Conservation (phyloP, 2,329 filamentous ascomycete species). For the Monosporascus sp. region DNA sequence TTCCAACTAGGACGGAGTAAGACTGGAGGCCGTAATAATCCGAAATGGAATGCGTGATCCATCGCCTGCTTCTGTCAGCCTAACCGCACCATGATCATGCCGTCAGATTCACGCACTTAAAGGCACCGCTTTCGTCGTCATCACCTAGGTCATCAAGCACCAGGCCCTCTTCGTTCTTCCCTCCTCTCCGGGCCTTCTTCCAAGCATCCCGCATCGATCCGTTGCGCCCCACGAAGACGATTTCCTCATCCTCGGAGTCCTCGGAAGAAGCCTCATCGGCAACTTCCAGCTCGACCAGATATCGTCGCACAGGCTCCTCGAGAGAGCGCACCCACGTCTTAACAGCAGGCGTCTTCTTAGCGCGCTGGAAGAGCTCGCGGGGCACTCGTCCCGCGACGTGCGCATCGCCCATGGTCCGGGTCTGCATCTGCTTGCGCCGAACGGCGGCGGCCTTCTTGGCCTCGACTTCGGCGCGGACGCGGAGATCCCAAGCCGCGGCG, state of each 20-base stretch:
- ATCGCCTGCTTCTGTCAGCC: conserved; percentile 53
- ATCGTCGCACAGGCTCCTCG: conserved; percentile 77
- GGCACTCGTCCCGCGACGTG: conserved; percentile 58
- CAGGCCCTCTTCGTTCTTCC: conserved; percentile 49
- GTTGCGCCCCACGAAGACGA: conserved; percentile 77
- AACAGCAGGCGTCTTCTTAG: conserved; percentile 76
- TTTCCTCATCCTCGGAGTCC: conserved; percentile 70
- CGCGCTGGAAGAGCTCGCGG: conserved; percentile 70
- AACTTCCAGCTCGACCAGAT: conserved; percentile 55
- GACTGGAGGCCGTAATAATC: conserved; percentile 87
- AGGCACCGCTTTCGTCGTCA: conserved; percentile 66
- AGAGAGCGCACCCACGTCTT: conserved; percentile 76
- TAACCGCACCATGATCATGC: conserved; percentile 1
- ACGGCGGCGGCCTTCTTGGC: conserved; percentile 36
- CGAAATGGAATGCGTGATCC: conserved; percentile 88
- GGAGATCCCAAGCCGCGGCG: conserved; percentile 46
- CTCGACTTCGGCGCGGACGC: conserved; percentile 42
- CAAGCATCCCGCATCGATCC: conserved; percentile 53
- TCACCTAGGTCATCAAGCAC: conserved; percentile 76
- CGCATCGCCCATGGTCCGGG: conserved; percentile 33
- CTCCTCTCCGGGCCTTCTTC: conserved; percentile 46
- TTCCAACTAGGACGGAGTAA: conserved; percentile 68
- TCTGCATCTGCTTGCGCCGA: conserved; percentile 40
- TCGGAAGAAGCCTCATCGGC: conserved; percentile 33
- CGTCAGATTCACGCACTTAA: conserved; percentile 58